These are phyloP conservation scores for Ceratobasidium theobromae DNA, from an alignment of 1,284 basidiomycete genomes.

Conservation along the genomic window DNA sequence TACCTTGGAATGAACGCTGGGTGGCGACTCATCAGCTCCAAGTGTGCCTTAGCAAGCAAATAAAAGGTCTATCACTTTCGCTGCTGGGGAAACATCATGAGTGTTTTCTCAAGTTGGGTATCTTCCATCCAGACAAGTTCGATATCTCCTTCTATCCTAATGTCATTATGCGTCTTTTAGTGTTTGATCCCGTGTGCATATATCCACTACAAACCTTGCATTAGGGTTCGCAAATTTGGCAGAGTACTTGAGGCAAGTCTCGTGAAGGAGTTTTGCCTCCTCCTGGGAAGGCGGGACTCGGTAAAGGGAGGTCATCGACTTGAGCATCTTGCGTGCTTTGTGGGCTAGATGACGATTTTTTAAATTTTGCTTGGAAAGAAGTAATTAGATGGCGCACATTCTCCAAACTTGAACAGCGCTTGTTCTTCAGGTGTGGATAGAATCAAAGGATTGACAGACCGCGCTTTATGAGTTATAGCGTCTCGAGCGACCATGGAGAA, in stretches of 20 bases:
- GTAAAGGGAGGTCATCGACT: conserved; percentile 59
- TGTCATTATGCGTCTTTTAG: not conserved
- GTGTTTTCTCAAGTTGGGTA: conserved; percentile 63
- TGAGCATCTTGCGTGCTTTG: conserved; percentile 57
- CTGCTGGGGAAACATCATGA: conserved; percentile 85
- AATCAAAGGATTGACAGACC: conserved; percentile 64
- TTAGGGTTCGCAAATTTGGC: conserved; percentile 36
- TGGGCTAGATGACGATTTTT: conserved; percentile 44
- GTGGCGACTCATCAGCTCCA: not conserved
- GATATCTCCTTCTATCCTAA: conserved; percentile 36
- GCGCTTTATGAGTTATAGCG: conserved; percentile 63
- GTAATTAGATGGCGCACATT: conserved; percentile 50
- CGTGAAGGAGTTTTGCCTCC: conserved; percentile 68
- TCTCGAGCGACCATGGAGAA: conserved; percentile 85
- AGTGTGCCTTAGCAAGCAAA: not conserved
- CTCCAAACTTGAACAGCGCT: conserved; percentile 63
- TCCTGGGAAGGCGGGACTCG: conserved; percentile 69
- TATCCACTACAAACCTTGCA: conserved; percentile 2
- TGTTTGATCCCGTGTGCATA: not conserved
- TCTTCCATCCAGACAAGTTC: conserved; percentile 67
- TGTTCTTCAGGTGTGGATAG: conserved; percentile 64
- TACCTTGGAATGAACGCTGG: conserved; percentile 75
- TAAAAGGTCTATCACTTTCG: conserved; percentile 64
- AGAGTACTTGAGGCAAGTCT: conserved; percentile 60
- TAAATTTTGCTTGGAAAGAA: not conserved